A percentile compares a stretch with the other conserved stretches of the same genome.
Conservation (phyloP, 805 yeast species). For the Clavispora vitiphila region DNA sequence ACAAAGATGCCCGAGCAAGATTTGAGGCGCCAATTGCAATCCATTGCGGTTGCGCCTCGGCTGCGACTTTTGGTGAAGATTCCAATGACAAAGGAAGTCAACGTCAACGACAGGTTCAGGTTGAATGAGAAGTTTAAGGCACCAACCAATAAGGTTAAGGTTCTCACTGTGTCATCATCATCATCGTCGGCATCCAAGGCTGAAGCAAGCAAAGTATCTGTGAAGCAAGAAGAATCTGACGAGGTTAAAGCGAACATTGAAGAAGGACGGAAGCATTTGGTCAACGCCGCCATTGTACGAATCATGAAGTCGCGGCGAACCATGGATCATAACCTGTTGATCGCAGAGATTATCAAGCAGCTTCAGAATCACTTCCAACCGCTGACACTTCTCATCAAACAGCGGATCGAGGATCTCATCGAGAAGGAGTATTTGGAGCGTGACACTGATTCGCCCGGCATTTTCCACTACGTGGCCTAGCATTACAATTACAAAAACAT, state of each 20-base stretch:
- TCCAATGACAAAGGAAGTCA: conserved; percentile 72
- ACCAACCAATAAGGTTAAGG: conserved; percentile 65
- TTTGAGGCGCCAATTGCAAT: conserved; percentile 69
- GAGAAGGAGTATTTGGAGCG: conserved; percentile 80
- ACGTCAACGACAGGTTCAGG: conserved; percentile 55
- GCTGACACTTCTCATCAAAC: conserved; percentile 60
- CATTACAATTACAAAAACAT: not conserved
- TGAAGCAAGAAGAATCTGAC: conserved; percentile 48
- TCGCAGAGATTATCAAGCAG: conserved; percentile 60
- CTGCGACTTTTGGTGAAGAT: conserved; percentile 67
- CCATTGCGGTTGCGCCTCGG: conserved; percentile 79
- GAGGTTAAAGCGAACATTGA: conserved; percentile 53
- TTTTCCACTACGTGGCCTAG: conserved; percentile 67
- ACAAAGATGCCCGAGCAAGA: conserved; percentile 75
- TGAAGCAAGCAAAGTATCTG: conserved; percentile 31
- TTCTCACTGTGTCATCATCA: conserved; percentile 56
- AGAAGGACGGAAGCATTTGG: conserved; percentile 59
- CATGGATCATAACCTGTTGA: conserved; percentile 57
- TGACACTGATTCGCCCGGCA: conserved; percentile 52
- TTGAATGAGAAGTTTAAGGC: conserved; percentile 68
- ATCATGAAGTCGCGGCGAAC: conserved; percentile 75
- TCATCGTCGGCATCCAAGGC: conserved; percentile 14
- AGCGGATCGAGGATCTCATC: conserved; percentile 65
- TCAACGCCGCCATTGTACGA: conserved; percentile 84
- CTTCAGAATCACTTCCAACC: conserved; percentile 65